Percentiles rank a stretch among this genome's conserved stretches.
Conservation (phyloP, 495 filamentous ascomycete genomes). For the Talaromyces ruber region DNA sequence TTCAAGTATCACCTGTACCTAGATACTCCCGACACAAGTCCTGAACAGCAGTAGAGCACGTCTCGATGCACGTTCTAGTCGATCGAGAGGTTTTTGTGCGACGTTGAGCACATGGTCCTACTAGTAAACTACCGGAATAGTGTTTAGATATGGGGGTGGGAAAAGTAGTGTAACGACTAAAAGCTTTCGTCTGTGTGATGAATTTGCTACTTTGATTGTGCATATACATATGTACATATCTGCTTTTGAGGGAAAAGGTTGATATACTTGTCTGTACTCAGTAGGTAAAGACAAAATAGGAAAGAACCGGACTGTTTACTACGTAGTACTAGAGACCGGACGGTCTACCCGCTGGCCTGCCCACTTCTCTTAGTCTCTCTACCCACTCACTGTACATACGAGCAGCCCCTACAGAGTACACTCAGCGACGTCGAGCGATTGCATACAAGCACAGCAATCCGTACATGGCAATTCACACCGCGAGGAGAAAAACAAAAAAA, state of each 20-base stretch:
- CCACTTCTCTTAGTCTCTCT: neutral
- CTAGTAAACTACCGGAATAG: no score
- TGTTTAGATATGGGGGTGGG: neutral
- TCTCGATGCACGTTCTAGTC: neutral
- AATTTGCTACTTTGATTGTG: no score
- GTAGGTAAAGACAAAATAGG: neutral
- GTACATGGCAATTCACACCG: neutral
- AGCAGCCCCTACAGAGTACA: no score
- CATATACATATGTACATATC: neutral
- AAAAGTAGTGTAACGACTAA: neutral
- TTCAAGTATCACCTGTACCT: no score
- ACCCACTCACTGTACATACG: neutral
- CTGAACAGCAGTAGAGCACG: neutral
- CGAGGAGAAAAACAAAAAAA: neutral
- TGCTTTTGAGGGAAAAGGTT: no score
- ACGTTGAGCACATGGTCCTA: neutral
- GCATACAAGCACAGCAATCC: neutral
- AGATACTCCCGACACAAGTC: neutral
- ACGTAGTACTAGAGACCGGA: neutral
- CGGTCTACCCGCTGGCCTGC: neutral
- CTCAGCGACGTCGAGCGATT: no score
- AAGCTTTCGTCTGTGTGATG: no score
- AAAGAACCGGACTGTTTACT: no score
- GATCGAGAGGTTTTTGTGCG: neutral
- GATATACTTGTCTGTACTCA: no score